Percentiles rank a stretch among this genome's conserved stretches.
phyloP scores from a whole-genome alignment of 2,329 filamentous ascomycete species.

The Colletotrichum sp. region DNA sequence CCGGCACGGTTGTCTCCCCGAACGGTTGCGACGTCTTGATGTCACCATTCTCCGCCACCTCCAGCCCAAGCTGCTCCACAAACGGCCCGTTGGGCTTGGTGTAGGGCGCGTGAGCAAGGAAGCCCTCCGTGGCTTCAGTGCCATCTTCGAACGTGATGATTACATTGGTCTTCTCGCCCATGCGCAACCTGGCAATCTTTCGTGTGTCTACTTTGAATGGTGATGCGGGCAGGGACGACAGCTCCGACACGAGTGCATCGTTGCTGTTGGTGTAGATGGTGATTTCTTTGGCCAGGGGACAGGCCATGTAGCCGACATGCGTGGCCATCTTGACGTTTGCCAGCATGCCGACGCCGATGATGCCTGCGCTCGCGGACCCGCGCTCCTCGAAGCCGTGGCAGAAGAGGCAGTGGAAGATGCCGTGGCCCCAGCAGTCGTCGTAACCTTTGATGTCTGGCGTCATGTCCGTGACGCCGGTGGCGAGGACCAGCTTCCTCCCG shows the following conservation, averaged over 20 bases:
- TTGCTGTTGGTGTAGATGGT: conserved; percentile 59
- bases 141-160: conserved; percentile 46
- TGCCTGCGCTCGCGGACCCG: conserved; percentile 47
- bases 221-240: conserved; percentile 33
- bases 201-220: conserved; percentile 43
- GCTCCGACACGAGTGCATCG: conserved; percentile 31
- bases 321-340: conserved; percentile 34
- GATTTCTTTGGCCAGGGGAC: conserved; percentile 45
- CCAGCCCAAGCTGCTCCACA: conserved; percentile 47
- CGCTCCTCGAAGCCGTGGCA: conserved; percentile 66
- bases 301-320: conserved; percentile 48
- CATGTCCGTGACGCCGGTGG: conserved; percentile 57
- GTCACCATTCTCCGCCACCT: conserved; percentile 45
- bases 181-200: conserved; percentile 31
- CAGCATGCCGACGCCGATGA: conserved; percentile 47
- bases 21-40: conserved; percentile 49
- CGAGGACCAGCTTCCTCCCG: conserved; percentile 60
- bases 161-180: conserved; percentile 31
- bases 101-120: conserved; percentile 43
- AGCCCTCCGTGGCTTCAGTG: conserved; percentile 38
- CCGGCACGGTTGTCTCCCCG: conserved; percentile 52
- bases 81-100: conserved; percentile 45
- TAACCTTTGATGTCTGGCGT: conserved; percentile 59
- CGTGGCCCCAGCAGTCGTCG: conserved; percentile 56
- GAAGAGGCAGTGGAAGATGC: conserved; percentile 64